Percentiles rank a stretch among this genome's conserved stretches.
Conservation (phyloP, 176 grass and related monocot genomes). For the Zea mays region DNA sequence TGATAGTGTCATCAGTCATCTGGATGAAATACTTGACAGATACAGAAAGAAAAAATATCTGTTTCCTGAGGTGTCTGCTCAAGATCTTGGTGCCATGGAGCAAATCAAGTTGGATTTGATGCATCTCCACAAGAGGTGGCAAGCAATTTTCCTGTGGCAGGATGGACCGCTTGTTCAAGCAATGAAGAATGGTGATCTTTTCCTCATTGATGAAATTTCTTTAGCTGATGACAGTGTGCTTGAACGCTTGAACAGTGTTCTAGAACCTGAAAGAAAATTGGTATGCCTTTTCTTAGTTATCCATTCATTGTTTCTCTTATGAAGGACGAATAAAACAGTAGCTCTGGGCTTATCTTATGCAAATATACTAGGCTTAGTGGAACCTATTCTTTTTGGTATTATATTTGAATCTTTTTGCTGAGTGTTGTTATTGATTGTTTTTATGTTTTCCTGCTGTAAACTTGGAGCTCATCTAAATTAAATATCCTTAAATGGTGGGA, state of each 20-base stretch:
- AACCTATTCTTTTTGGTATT: not conserved
- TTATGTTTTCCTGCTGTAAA: not conserved
- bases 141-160: conserved; percentile 89
- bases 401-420: not conserved
- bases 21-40: conserved; percentile 59
- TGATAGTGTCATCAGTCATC: conserved; percentile 43
- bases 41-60: conserved; percentile 48
- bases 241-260: conserved; percentile 95
- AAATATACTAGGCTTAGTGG: not conserved
- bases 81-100: conserved; percentile 61
- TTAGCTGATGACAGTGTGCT: conserved; percentile 96
- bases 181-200: conserved; percentile 87
- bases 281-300: conserved; percentile 42
- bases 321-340: not conserved
- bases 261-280: conserved; percentile 96
- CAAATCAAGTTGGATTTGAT: conserved; percentile 71
- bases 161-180: conserved; percentile 95
- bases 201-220: conserved; percentile 95
- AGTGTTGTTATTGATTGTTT: not conserved
- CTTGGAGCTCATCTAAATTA: not conserved
- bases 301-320: conserved; percentile 1
- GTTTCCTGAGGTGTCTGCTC: conserved; percentile 45
- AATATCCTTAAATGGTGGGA: not conserved
- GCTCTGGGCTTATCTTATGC: not conserved
- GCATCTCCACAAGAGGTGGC: conserved; percentile 72